Evolutionary conservation across 768 basidiomycete species (phyloP), one percentile per base, ranked within the genome.

Genomic region (Leccinum sublutescens): DNA sequence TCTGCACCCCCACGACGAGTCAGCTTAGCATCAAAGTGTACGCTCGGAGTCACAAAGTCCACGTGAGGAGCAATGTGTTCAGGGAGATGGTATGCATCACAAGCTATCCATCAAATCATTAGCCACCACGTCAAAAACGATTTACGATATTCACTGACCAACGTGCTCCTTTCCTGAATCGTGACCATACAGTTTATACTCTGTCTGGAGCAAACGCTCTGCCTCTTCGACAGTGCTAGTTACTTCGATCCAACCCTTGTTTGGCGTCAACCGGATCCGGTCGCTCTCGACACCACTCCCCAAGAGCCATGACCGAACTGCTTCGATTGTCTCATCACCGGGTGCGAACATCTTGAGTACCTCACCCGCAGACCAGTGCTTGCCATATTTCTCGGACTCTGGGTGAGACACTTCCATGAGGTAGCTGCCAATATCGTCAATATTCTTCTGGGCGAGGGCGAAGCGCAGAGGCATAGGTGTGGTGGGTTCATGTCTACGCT

Each of bases 401-500:
- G 75, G 76, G 54, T 76, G 66, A 4, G 75, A 73, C 19, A 77
- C 64, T 27, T 73, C 71, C 62, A 71, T 62, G 23, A 77, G 65
- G 56, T 67, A 66, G 12, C 64, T 62, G 40, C 66, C 67, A 40
- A 75, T 52, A 2, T 57, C 56, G 27, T 73, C 62, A 25, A 75
- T 55, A 62, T 74, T 76, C 15, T 36, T 63, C 62, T 76, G 76
- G 19, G 61, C 52, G 17, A 77, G 64, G 8, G 73, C 72, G 52
- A 75, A 66, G 29, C 68, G 69, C 27, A 75, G 51, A 43, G 74
- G 73, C 10, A 75, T 17, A 31, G 58, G 36, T 6, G 61, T 47
- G 47, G 67, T 65, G 12, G 77, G 62, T 0, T 74, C 71, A 52
- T 78, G 75, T 54, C 76, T 71, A 23, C 77, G 74, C 36, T 73